Conservation (phyloP, 306 rosid species). For the Vigna radiata region DNA sequence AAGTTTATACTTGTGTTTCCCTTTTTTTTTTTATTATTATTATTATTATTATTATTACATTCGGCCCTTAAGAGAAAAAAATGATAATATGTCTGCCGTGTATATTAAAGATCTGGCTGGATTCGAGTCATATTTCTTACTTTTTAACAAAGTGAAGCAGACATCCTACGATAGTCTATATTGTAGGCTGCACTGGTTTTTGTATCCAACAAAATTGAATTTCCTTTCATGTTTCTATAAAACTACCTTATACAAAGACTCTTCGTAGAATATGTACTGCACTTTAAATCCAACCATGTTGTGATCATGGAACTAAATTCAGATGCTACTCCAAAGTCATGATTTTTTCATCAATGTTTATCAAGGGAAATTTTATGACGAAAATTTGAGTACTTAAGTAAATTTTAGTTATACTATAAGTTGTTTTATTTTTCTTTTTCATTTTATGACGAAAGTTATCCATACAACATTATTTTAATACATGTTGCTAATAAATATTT, state of each 20-base stretch:
- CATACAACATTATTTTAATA: not conserved
- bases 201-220: constrained; percentile 7
- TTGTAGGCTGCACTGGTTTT: constrained; percentile 12
- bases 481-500: not conserved
- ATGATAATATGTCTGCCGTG: not conserved
- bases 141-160: not conserved
- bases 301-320: not conserved
- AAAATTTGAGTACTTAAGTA: no score
- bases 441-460: not conserved
- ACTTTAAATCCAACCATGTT: not conserved
- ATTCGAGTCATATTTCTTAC: constrained; percentile 15
- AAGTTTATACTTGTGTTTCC: no score
- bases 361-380: no score
- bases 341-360: not conserved
- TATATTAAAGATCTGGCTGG: constrained; percentile 16
- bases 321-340: not conserved
- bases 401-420: no score
- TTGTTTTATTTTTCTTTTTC: not conserved
- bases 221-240: constrained; percentile 7
- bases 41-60: no score
- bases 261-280: not conserved
- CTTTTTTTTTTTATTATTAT: no score
- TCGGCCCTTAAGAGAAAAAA: constrained; percentile 9
- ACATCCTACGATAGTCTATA: constrained; percentile 13
- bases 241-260: not conserved